Evolutionary conservation across 2,329 filamentous ascomycete genomes (phyloP), one percentile per base, ranked within the genome.

Genomic region (Arthrobotrys musiformis): DNA sequence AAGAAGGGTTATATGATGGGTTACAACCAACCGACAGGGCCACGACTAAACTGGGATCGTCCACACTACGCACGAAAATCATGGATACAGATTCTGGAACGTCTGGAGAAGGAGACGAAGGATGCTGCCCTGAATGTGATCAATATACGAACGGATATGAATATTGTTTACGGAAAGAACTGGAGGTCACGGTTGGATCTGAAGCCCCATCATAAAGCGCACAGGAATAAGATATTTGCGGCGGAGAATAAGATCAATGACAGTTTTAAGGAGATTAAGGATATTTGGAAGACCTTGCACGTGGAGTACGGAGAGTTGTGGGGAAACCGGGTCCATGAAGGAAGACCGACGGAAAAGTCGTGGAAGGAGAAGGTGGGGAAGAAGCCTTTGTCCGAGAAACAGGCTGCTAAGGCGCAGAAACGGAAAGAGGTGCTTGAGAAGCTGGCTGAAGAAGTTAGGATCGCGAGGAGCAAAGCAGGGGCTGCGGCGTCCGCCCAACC

Each of bases 161-260:
- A 37, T 24, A 15, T 24, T 11, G 19, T 33, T 40, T 58, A 24
- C 40, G 54, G 54, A 26, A 58, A 58, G 54, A 40, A 40, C 8
- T 58, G 54, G 54, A 58, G 54, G 33, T 58, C 54, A n/a, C 17
- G 54, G 19, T 13, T 58, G 33, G 54, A 58, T 58, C 11, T 58
- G 33, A 58, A 37, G 11, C 54, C 54, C 1, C 30, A 58, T 9
- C 54, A 58, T 26, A 58, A 24, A 22, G 7, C 33, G 7, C 3
- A 40, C 33, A 37, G 54, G 33, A 11, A 17, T 13, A 58, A 40
- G 8, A 7, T 58, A 8, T 58, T 58, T 17, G 19, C 54, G 17
- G 54, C 33, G 30, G 54, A 58, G 19, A 19, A n/a, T n/a, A 58
- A 13, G 17, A 37, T 62, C 13, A 46, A 46, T 33, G 58, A 48